These are phyloP conservation scores for Claviceps fusiformis DNA, from an alignment of 2,329 filamentous ascomycete species.

Conservation along the genomic window DNA sequence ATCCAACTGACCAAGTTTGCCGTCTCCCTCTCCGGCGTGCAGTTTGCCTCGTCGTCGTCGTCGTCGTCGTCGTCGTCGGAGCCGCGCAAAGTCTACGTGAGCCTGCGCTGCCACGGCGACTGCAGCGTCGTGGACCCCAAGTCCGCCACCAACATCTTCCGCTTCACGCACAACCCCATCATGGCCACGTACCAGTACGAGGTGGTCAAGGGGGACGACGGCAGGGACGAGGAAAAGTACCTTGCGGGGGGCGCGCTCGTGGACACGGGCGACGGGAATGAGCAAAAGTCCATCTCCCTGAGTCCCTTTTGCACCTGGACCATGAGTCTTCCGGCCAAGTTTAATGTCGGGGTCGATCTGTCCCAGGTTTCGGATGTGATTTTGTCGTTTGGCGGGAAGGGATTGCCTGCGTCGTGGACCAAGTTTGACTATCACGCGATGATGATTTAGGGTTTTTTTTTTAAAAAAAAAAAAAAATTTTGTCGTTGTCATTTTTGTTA, in stretches of 20 bases:
- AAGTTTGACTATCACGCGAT: neutral
- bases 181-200: neutral
- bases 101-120: neutral
- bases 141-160: neutral
- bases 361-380: neutral
- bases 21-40: neutral
- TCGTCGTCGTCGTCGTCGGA: too few species aligned
- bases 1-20: neutral
- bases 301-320: neutral
- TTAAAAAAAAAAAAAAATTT: too few species aligned
- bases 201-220: neutral
- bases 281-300: neutral
- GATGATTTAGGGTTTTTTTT: neutral
- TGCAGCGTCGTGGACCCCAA: neutral
- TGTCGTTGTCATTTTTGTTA: too few species aligned
- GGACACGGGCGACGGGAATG: neutral
- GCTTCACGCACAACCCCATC: neutral
- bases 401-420: neutral
- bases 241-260: neutral
- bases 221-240: neutral
- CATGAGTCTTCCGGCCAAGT: neutral
- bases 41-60: neutral
- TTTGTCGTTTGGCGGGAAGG: neutral
- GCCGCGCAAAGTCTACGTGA: neutral
- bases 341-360: neutral